Base-by-base conservation (phyloP, 805 yeast species). In the Yamadazyma takamatsuzukensis region DNA sequence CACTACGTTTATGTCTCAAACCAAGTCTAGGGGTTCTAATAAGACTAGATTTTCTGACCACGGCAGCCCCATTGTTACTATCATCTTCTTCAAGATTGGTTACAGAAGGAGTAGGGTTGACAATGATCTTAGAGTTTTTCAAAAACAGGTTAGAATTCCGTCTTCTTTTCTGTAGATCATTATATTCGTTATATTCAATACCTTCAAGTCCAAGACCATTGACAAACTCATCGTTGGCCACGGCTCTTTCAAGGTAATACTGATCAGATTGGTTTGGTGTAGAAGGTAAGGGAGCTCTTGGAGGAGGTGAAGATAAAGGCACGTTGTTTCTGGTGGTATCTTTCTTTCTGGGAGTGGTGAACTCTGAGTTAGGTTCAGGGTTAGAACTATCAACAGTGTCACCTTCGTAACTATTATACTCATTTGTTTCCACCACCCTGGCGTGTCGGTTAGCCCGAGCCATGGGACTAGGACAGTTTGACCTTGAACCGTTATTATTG, bases 371-470 rank as follows among this genome's bases (percentile, higher is more conserved):
- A 2, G 38, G 29, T 4, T 37, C 35, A 10, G 42, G 27, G 14
- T 30, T 29, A 11, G 44, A 19, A 11, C 27, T 29, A 11, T 16
- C 35, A 14, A 27, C 25, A 4, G 40, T 32, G 12, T 28, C 25
- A n/a, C 33, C 37, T 16, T 41, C 42, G 12, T 37, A 26, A 24
- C 26, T 41, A 21, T 45, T 44, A 15, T 43, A 35, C 25, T 47
- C 52, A 31, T 49, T 53, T 2, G 65, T 56, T 38, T 66, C 72
- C 4, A 66, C 61, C 6, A 66, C 70, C 18, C 71, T 52, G 2
- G 72, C 72, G 41, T 66, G 72, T 32, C 72, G 51, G 34, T 66
- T 66, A 5, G 54, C 65, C 40, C 49, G 59, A 1, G 70, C 72
- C 49, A 61, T 49, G 5, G 72, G 72, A 18, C 69, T 61, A 6